Base-by-base conservation (phyloP, 2,329 filamentous ascomycete species). In the Penicillium sp. region DNA sequence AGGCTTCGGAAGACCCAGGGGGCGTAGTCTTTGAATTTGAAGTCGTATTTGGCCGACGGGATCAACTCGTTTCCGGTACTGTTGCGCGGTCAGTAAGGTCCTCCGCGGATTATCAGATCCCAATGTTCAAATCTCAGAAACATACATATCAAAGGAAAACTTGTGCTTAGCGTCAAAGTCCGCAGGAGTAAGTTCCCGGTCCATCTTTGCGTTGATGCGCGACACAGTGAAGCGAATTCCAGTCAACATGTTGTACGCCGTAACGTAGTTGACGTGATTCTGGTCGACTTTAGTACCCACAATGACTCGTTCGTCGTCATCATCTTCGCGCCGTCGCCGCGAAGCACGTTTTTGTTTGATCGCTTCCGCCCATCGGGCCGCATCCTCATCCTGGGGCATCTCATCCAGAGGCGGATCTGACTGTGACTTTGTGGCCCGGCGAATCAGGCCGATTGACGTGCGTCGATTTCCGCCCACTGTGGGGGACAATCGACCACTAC, bases 1-100 rank as follows among this genome's bases (percentile, higher is more conserved):
- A 99, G 82, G 75, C 92, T 90, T 68, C 94, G 90, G 77, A 99
- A 99, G 56, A 99, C 94, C 92, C 93, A 97, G 54, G 94, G 94
- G n/a, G 93, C 93, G 75, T 99, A 99, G 77, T 99, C 94, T 79
- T 99, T 99, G 82, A 99, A 99, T 76, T 99, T 99, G 86, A 99
- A 99, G 78, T 99, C 94, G 79, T 99, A 99, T 77, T 99, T 97
- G 65, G 94, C 92, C 59, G 93, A 97, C 22, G 94, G 94, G 5
- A 96, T 96, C 72, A 99, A 81, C 79, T 99, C 94, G 73, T 97
- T 97, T 62, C 94, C 94, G 62, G 92, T 95, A 70, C 89, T 92
- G 68, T 54, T 49, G 37, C 53, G 27, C 33, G 29, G 67, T 79
- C 65, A 82, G 79, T 52, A 11, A 58, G 25, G 12, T 22, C 23